Evolutionary conservation across 1,284 basidiomycete genomes (phyloP), one percentile per base, ranked within the genome.

Genomic region (Rhodotorula mucilaginosa): DNA sequence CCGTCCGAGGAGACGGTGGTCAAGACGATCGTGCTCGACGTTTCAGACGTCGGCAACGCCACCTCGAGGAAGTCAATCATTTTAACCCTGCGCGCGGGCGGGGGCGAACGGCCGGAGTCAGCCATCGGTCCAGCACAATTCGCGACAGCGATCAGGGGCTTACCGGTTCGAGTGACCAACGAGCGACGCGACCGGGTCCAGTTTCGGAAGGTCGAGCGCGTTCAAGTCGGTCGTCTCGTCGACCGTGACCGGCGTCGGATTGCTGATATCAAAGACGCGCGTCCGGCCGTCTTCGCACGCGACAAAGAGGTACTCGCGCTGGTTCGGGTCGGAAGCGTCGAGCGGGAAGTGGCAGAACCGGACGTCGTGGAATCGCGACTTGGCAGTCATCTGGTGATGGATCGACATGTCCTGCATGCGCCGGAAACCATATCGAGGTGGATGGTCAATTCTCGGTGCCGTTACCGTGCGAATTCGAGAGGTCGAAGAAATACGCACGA

Each of bases 281-380:
- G 92, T 83, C 73, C 89, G 89, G 76, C 90, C 92, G 80, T 96
- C 92, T 81, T 97, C 93, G 2, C 89, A 92, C 2, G 88, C 91
- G 15, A 89, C 89, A 51, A 93, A 84, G 12, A 96, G 82, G 44
- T 93, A 80, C 78, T 93, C 89, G 34, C 84, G 68, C 69, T 64
- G 82, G 76, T 31, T 64, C 1, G 84, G 85, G 49, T 85, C 82
- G 3, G 84, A 80, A 3, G 71, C 65, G 26, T 73, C 58, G 18
- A 72, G 69, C 0, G 81, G 79, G 23, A 86, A 84, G 74, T 84
- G 83, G 78, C 85, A 87, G 80, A 96, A 96, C 63, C 85, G 85
- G 61, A 92, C 80, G 74, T 90, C 89, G 74, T 96, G 93, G 77
- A 95, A 85, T 16, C 93, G 87, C 7, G 90, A 88, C 3, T 89